A percentile compares a stretch with the other conserved stretches of the same genome.
These are phyloP conservation scores for Entomortierella beljakovae DNA, from an alignment of 192 early-diverging fungal species.

Conservation along the genomic window DNA sequence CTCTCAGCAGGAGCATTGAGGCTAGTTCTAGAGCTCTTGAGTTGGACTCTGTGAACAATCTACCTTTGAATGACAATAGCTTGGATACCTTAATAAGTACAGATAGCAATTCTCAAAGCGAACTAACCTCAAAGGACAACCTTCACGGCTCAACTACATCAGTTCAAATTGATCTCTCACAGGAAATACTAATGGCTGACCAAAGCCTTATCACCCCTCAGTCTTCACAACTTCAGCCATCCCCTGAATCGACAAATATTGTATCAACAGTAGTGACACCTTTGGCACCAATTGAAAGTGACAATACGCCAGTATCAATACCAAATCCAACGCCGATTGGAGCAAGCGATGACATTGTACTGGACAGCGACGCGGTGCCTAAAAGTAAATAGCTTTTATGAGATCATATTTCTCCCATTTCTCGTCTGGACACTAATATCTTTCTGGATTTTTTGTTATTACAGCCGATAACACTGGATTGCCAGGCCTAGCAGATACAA, in stretches of 20 bases:
- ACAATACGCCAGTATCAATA: neutral
- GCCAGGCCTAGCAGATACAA: neutral
- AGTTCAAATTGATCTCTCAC: neutral
- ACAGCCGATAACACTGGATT: neutral
- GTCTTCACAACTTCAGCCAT: neutral
- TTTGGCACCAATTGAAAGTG: neutral
- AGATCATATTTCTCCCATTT: neutral
- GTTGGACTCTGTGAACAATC: neutral
- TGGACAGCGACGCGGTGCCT: constrained; percentile 7
- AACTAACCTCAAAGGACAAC: neutral
- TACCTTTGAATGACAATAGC: neutral
- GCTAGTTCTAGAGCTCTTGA: neutral
- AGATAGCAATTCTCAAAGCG: neutral
- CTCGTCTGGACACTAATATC: neutral
- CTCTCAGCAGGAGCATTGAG: constrained; percentile 4
- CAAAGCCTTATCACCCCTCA: neutral
- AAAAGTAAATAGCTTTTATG: neutral
- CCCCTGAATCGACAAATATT: neutral
- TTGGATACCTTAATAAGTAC: neutral
- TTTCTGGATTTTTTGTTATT: neutral
- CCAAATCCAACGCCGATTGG: neutral
- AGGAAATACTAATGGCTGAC: neutral
- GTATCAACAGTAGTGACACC: no score
- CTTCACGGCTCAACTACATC: neutral
- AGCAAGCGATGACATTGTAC: constrained; percentile 2